phyloP scores from a whole-genome alignment of 176 grass and related monocot genomes.

The Triticum turgidum region DNA sequence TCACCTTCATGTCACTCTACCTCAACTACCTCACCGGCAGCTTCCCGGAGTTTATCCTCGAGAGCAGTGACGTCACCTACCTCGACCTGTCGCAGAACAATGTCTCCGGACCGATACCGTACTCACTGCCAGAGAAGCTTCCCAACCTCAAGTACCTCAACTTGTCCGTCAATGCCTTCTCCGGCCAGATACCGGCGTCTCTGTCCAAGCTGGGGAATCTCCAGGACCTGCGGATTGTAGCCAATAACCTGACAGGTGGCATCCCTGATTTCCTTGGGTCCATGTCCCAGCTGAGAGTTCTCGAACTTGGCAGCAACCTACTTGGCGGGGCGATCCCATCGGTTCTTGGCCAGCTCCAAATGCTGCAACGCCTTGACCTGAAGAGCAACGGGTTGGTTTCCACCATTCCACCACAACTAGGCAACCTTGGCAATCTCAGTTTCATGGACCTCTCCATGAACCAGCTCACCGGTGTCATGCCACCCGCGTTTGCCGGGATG shows the following conservation, averaged over 20 bases:
- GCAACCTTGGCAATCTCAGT: constrained; percentile 22
- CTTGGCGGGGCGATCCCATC: background rate
- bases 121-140: too few relatives aligned
- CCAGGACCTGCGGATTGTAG: constrained; percentile 12
- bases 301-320: constrained; percentile 30
- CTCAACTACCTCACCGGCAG: constrained; percentile 38
- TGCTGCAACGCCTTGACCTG: constrained; percentile 20
- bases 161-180: background rate
- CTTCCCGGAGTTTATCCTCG: constrained; percentile 47
- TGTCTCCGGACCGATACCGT: background rate
- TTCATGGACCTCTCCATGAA: background rate
- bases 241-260: constrained; percentile 16
- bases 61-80: constrained; percentile 40
- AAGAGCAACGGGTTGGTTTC: constrained; percentile 3
- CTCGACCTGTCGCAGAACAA: constrained; percentile 56
- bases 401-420: constrained; percentile 23
- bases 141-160: too few relatives aligned
- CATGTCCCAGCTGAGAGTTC: constrained; percentile 21
- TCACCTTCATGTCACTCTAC: constrained; percentile 51
- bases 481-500: background rate
- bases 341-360: constrained; percentile 31
- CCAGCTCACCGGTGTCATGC: background rate
- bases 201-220: background rate
- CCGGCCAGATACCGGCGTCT: background rate
- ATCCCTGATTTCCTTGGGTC: constrained; percentile 34